Evolutionary conservation across 768 basidiomycete species (phyloP), one percentile per base, ranked within the genome.

Genomic region (Phaffia australis): DNA sequence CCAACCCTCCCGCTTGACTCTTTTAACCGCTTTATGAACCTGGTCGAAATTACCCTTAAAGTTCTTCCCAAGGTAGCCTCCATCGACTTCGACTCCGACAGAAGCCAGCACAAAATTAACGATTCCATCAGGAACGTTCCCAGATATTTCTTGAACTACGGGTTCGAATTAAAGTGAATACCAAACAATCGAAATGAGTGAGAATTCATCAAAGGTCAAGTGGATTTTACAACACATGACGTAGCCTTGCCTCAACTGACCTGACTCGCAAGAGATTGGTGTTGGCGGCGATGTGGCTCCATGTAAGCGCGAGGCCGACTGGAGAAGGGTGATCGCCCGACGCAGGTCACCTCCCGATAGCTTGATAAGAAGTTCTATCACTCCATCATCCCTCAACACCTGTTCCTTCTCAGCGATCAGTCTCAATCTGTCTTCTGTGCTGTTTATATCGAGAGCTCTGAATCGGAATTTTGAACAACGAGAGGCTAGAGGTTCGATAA

Each of bases 401-500:
- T 82, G 77, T 77, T 99, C 95, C 35, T 82, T 80, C 42, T 80
- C 73, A 0, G 92, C 90, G 62, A 99, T 94, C 72, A 89, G 81
- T 54, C 83, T 78, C 9, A 99, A 81, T 60, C 95, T 83, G 18
- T 81, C 75, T 50, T 84, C 81, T 5, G 91, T 86, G 9, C 91
- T 91, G 18, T 79, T 75, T 19, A 84, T 78, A 74, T 93, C 92
- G 29, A 99, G 81, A 1, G 95, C 89, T 15, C 88, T 90, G 78
- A 99, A 99, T 50, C 95, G 87, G 78, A 99, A 99, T 78, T 99
- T 99, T 56, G 91, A 94, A 77, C 95, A 99, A 62, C 95, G 86
- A n/a, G 93, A 97, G 25, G 95, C 90, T 29, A 99, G 82, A 0
- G 95, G 95, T 74, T 99, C 95, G 64, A 99, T 99, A 69, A 99